Conservation (phyloP, 202 grass and related monocot species). For the Cymbopogon flexuosus region DNA sequence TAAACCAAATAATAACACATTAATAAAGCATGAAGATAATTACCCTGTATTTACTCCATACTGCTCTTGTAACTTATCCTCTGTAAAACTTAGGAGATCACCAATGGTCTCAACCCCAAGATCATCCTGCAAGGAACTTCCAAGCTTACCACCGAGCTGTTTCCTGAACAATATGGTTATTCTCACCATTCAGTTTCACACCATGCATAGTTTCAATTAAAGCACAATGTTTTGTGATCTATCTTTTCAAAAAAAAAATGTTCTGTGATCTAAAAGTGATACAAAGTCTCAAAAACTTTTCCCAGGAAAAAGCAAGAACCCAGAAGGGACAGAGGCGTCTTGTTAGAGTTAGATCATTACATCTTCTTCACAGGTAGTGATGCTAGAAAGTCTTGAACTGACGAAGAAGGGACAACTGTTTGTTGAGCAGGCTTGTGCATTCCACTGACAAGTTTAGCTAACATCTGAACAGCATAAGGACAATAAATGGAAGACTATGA, state of each 20-base stretch:
- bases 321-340: constrained; percentile 4
- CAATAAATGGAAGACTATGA: constrained; percentile 20
- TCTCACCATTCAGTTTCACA: constrained; percentile 25
- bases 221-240: background rate
- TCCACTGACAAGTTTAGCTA: constrained; percentile 91
- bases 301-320: constrained; percentile 3
- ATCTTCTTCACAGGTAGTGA: constrained; percentile 88
- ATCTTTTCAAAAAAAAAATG: too few species aligned
- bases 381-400: constrained; percentile 68
- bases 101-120: constrained; percentile 74
- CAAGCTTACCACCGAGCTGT: constrained; percentile 93
- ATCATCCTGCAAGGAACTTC: constrained; percentile 76
- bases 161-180: constrained; percentile 55
- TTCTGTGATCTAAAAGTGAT: background rate
- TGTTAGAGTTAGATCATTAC: constrained; percentile 42
- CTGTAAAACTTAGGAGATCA: constrained; percentile 68
- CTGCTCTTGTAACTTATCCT: constrained; percentile 68
- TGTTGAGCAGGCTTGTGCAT: constrained; percentile 99
- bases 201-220: background rate
- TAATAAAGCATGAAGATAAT: background rate
- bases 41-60: constrained; percentile 94
- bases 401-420: constrained; percentile 77
- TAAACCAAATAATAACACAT: constrained; percentile 6
- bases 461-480: constrained; percentile 53
- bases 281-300: background rate